Evolutionary conservation across 495 filamentous ascomycete species (phyloP), one percentile per base, ranked within the genome.

Genomic region (Trichoderma reesei): DNA sequence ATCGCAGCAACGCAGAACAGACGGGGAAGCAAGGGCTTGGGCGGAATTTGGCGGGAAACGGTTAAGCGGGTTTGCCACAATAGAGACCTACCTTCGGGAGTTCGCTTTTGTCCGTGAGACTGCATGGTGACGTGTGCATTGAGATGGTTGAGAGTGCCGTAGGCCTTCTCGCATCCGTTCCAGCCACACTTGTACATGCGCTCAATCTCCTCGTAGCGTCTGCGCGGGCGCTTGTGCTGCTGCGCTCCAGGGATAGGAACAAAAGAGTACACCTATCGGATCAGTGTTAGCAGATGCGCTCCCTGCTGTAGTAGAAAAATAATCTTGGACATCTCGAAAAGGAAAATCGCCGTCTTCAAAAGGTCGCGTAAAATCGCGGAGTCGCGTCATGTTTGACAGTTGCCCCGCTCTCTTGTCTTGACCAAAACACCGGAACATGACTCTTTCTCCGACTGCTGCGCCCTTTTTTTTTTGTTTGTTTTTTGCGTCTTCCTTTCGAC

Each of bases 101-200:
- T 97, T 20, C 93, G 86, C 75, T 98, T 98, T 51, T 82, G 76
- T 5, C 93, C 93, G 67, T 98, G 93, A 63, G 88, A 92, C 72
- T 98, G 93, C 93, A 98, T 98, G 20, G 93, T 97, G 60, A 98
- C 93, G 70, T 98, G 93, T 38, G 93, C 93, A 69, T 98, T 98
- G 69, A 98, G 74, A 73, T 98, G 93, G 73, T 98, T 98, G 64
- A 98, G 77, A 33, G 93, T 98, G 64, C 93, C 93, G 70, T 98
- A 98, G 13, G 93, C 93, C 76, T 98, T 98, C 72, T 98, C 94
- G 73, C 94, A 98, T 5, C 92, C 92, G 66, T 96, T 90, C 90
- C 91, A 97, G 10, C 94, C 94, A 76, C 94, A 98, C 76, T 96
- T 97, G 79, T 98, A 98, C 94, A 98, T 98, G 65, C 94, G 88